A percentile compares a stretch with the other conserved stretches of the same genome.
phyloP scores from a whole-genome alignment of 495 filamentous ascomycete species.

The Daldinia vernicosa region DNA sequence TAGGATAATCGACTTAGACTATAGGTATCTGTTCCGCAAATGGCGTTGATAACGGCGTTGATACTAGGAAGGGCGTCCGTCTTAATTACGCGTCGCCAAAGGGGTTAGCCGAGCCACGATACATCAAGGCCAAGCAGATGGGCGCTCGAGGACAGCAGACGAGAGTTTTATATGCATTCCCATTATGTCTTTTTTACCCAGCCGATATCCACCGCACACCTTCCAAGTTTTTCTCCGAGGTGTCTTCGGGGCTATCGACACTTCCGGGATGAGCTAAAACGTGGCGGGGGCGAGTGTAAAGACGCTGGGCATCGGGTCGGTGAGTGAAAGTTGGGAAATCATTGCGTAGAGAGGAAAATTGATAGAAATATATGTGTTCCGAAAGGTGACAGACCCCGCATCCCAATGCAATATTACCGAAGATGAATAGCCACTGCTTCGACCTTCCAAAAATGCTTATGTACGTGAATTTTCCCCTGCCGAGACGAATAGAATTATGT shows the following conservation, averaged over 20 bases:
- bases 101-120: background rate
- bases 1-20: background rate
- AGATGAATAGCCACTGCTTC: slow-evolving; percentile 49
- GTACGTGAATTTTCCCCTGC: slow-evolving; percentile 42
- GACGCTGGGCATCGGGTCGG: slow-evolving; percentile 1
- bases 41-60: background rate
- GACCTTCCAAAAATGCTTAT: slow-evolving; percentile 49
- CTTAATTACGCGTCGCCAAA: slow-evolving; percentile 5
- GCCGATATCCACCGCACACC: background rate
- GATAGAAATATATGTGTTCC: slow-evolving; percentile 46
- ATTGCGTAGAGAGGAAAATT: slow-evolving; percentile 27
- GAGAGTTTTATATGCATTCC: slow-evolving; percentile 8
- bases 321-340: background rate
- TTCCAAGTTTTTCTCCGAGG: background rate
- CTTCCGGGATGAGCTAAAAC: background rate
- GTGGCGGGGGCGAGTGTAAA: too few species aligned
- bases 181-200: background rate
- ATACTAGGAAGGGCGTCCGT: background rate
- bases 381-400: slow-evolving; percentile 46
- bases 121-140: slow-evolving; percentile 1
- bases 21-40: slow-evolving; percentile 1
- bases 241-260: background rate
- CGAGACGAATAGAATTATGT: slow-evolving; percentile 48
- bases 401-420: slow-evolving; percentile 56
- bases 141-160: background rate